Conservation (phyloP, 306 rosid species). For the Quercus cerris region DNA sequence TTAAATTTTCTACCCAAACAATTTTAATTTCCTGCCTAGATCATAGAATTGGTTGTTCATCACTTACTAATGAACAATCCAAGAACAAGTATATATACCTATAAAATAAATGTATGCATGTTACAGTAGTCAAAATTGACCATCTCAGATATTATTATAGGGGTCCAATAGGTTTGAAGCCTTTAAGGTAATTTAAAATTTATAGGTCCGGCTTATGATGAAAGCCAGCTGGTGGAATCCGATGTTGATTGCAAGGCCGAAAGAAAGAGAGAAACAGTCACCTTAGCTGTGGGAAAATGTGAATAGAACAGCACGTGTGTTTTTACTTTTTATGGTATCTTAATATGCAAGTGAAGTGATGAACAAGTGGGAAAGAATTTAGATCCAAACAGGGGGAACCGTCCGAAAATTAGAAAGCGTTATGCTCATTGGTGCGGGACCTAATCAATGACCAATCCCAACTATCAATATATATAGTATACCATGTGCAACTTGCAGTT, state of each 20-base stretch:
- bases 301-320: background rate
- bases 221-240: slow-evolving; percentile 19
- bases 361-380: background rate
- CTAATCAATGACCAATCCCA: background rate
- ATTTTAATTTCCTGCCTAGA: too few species aligned
- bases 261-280: background rate
- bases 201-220: background rate
- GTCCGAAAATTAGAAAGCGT: background rate
- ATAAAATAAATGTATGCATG: too few species aligned
- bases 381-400: slow-evolving; percentile 2
- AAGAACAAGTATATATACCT: background rate
- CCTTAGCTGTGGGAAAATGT: background rate
- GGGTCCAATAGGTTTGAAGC: background rate
- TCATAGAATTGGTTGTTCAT: too few species aligned
- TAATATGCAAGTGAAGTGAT: slow-evolving; percentile 2
- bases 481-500: slow-evolving; percentile 8
- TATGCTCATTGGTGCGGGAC: background rate
- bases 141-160: background rate
- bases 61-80: background rate
- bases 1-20: too few species aligned
- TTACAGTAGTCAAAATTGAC: background rate
- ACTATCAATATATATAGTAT: background rate
- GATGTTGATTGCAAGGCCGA: background rate
- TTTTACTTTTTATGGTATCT: background rate
- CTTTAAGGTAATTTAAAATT: background rate